phyloP scores from a whole-genome alignment of 108 stramenopile genomes.

The Nannochloropsis salina region DNA sequence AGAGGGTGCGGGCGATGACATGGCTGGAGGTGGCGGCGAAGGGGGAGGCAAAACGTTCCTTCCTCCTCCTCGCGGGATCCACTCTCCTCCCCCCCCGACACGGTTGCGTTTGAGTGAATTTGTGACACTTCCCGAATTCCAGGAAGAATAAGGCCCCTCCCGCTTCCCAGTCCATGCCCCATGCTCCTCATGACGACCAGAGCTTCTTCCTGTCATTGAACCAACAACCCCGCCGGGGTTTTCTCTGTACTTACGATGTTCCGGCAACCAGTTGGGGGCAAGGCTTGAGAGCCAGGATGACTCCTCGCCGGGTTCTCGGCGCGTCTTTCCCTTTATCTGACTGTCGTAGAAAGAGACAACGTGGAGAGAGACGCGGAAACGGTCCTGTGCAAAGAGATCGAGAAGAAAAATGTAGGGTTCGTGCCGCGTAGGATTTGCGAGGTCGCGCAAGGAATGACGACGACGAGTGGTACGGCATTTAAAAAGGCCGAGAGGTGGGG shows the following conservation, averaged over 20 bases:
- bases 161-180: neutral
- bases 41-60: neutral
- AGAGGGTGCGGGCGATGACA: neutral
- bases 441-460: no score
- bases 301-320: neutral
- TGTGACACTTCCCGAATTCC: neutral
- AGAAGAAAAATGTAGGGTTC: neutral
- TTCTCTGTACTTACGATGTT: neutral
- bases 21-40: neutral
- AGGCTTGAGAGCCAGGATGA: neutral
- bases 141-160: neutral
- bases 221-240: neutral
- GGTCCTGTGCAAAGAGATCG: neutral
- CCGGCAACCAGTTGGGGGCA: neutral
- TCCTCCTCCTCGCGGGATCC: neutral
- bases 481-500: no score
- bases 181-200: neutral
- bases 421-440: no score
- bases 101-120: neutral
- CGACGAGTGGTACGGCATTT: no score
- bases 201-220: neutral
- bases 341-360: slow-evolving; percentile 9
- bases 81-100: neutral
- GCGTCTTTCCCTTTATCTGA: neutral
- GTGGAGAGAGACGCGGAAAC: neutral